phyloP scores from a whole-genome alignment of 129 eudicot species.

The Solidago caesia region DNA sequence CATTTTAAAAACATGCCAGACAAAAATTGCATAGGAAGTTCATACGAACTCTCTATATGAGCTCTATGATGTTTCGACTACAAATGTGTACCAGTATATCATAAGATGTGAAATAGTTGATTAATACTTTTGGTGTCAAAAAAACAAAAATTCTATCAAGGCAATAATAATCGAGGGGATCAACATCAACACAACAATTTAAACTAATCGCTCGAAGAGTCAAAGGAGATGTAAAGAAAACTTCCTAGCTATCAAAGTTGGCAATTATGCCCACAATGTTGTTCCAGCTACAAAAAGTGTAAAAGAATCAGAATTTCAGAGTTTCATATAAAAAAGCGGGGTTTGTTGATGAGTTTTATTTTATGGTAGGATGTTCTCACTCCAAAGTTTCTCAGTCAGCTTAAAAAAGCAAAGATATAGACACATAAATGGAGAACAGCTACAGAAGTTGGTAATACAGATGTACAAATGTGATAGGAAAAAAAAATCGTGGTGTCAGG shows the following conservation, averaged over 20 bases:
- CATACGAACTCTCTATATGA: conserved; percentile 9
- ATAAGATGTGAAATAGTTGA: not conserved
- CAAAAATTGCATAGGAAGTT: not conserved
- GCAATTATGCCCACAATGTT: not conserved
- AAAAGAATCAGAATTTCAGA: not conserved
- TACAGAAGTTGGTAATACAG: not conserved
- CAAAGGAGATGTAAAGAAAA: not conserved
- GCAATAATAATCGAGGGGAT: not conserved
- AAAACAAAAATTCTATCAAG: too few species aligned
- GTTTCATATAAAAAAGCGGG: not conserved
- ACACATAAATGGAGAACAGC: not conserved
- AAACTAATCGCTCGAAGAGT: not conserved
- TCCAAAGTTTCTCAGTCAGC: not conserved
- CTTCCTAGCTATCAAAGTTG: not conserved
- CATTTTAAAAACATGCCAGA: not conserved
- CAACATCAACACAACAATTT: not conserved
- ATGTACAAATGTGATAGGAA: not conserved
- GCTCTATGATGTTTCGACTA: not conserved
- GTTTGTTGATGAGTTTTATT: not conserved
- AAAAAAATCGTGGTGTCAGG: not conserved
- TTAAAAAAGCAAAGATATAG: not conserved
- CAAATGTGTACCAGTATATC: not conserved
- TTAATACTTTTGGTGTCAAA: not conserved
- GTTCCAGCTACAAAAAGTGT: not conserved
- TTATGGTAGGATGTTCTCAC: not conserved